A percentile compares a stretch with the other conserved stretches of the same genome.
Evolutionary conservation across 1,284 basidiomycete genomes (phyloP).

Genomic region (Apiotrichum gamsii): DNA sequence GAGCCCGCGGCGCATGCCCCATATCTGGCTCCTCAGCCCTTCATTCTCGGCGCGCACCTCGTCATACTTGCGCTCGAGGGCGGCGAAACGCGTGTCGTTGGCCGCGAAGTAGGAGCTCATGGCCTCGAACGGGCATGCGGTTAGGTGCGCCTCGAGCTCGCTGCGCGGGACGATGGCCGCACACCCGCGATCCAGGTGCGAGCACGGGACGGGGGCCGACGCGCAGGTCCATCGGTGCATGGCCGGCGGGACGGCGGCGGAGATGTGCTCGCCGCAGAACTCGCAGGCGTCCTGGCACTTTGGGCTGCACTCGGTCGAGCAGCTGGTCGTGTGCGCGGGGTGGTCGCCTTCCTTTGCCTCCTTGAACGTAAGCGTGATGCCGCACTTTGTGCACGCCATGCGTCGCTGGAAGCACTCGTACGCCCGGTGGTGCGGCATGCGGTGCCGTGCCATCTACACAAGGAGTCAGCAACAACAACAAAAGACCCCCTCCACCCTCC

Average conservation of each 20-base stretch:
- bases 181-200: constrained; percentile 56
- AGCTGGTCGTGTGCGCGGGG: constrained; percentile 2
- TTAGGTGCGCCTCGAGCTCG: constrained; percentile 50
- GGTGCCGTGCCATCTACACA: constrained; percentile 37
- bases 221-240: constrained; percentile 34
- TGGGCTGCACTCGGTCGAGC: too few relatives aligned
- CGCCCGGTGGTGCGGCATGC: constrained; percentile 34
- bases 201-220: constrained; percentile 50
- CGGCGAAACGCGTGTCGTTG: constrained; percentile 50
- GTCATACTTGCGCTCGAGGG: constrained; percentile 48
- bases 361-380: constrained; percentile 25
- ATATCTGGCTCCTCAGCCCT: constrained; percentile 55
- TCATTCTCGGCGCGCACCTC: constrained; percentile 56
- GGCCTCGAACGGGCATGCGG: constrained; percentile 57
- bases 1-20: constrained; percentile 46
- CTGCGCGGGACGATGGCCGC: constrained; percentile 53
- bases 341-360: constrained; percentile 21
- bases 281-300: constrained; percentile 16
- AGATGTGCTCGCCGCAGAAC: constrained; percentile 13
- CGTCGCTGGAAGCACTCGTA: constrained; percentile 41
- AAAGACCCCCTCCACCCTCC: constrained; percentile 45
- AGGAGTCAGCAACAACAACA: constrained; percentile 41
- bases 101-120: constrained; percentile 57
- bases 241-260: too few relatives aligned
- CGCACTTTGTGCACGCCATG: constrained; percentile 35